A percentile compares a stretch with the other conserved stretches of the same genome.
Conservation (phyloP, 768 basidiomycete genomes). For the Hortiboletus flavorubellus region DNA sequence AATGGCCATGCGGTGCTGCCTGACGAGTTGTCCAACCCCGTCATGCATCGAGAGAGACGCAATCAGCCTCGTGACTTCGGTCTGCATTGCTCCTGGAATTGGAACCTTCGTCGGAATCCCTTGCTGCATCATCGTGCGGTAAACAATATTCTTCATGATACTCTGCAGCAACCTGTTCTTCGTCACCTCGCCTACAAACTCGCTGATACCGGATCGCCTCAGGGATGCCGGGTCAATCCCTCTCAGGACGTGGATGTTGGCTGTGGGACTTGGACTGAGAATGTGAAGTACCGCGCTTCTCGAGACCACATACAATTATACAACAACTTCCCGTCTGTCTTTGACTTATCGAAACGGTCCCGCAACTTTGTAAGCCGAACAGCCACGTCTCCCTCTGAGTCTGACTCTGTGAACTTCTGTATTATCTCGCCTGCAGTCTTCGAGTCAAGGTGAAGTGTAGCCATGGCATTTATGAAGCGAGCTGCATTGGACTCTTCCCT, state of each 20-base stretch:
- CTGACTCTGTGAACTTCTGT: too few relatives aligned
- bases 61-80: too few relatives aligned
- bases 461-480: neutral
- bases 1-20: too few relatives aligned
- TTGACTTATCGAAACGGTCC: neutral
- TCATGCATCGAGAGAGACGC: too few relatives aligned
- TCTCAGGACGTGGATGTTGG: neutral
- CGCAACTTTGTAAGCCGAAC: neutral
- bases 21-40: too few relatives aligned
- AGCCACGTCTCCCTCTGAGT: too few relatives aligned
- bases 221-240: neutral
- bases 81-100: too few relatives aligned
- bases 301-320: neutral
- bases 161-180: neutral
- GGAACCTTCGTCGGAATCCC: neutral
- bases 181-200: neutral
- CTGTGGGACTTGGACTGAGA: neutral
- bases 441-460: neutral
- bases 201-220: neutral
- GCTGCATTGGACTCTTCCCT: neutral
- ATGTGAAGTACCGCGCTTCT: neutral
- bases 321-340: neutral
- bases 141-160: neutral
- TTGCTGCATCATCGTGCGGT: neutral
- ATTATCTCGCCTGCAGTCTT: neutral